Percentiles rank a stretch among this genome's conserved stretches.
phyloP scores from a whole-genome alignment of 176 grass and related monocot genomes.

The Puccinellia tenuiflora region DNA sequence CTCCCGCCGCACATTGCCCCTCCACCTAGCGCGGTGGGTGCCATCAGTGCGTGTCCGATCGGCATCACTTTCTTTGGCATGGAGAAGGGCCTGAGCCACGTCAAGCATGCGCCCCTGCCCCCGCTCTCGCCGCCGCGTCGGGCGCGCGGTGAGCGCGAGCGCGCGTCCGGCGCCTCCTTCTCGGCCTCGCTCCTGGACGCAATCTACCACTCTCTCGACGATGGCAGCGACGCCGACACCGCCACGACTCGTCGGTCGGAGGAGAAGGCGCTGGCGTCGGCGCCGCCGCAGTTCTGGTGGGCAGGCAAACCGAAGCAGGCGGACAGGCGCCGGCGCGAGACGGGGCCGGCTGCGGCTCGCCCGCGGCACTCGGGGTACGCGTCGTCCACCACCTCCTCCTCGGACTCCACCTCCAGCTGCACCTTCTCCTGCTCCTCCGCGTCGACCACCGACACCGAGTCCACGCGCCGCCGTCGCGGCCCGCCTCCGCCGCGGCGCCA shows the following conservation, averaged over 20 bases:
- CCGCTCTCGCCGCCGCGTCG: slow-evolving; percentile 22
- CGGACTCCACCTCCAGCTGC: slow-evolving; percentile 46
- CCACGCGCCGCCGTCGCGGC: neutral
- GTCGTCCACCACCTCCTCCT: slow-evolving; percentile 46
- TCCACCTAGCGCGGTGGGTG: neutral
- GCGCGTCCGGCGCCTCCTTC: slow-evolving; percentile 45
- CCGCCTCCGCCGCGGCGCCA: slow-evolving; percentile 1
- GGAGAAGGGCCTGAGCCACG: slow-evolving; percentile 15
- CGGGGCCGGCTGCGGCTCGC: neutral
- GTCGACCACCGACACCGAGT: slow-evolving; percentile 39
- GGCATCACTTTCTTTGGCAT: neutral
- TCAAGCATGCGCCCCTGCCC: neutral
- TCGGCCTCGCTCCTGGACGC: slow-evolving; percentile 65
- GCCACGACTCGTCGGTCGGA: neutral
- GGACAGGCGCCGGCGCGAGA: slow-evolving; percentile 19
- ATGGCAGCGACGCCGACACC: neutral
- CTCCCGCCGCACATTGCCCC: slow-evolving; percentile 7
- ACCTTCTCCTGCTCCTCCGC: slow-evolving; percentile 52
- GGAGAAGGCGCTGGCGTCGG: slow-evolving; percentile 17
- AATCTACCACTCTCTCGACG: slow-evolving; percentile 65
- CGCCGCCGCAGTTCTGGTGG: slow-evolving; percentile 55
- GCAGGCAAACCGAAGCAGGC: slow-evolving; percentile 28
- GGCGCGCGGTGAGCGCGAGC: neutral
- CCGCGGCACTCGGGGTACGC: slow-evolving; percentile 38
- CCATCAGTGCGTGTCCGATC: neutral